phyloP scores from a whole-genome alignment of 768 basidiomycete species.

The Boletus rex-veris region DNA sequence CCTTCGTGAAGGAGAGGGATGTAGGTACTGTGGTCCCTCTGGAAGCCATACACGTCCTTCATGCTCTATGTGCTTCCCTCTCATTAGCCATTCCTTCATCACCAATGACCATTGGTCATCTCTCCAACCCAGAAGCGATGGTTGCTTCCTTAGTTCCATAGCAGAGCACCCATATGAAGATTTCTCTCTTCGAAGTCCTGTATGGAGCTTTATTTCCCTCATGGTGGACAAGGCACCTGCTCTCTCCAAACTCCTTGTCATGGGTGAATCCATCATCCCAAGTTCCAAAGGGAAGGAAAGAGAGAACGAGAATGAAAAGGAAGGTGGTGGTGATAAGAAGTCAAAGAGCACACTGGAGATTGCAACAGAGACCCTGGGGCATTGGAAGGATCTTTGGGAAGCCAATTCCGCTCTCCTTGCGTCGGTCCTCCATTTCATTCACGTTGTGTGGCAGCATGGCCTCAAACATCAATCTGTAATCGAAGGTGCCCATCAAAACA shows the following conservation, averaged over 20 bases:
- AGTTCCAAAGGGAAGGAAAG: constrained; percentile 39
- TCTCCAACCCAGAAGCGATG: constrained; percentile 71
- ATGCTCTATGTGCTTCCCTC: constrained; percentile 63
- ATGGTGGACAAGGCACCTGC: constrained; percentile 87
- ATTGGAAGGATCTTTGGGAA: constrained; percentile 77
- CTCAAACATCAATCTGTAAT: constrained; percentile 66
- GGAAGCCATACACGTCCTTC: constrained; percentile 65
- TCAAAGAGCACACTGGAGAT: constrained; percentile 59
- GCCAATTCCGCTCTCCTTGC: constrained; percentile 72
- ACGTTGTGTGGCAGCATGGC: constrained; percentile 76
- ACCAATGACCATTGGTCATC: constrained; percentile 72
- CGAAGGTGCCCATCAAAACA: constrained; percentile 51
- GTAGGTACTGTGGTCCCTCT: constrained; percentile 59
- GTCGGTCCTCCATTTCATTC: constrained; percentile 71
- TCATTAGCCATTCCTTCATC: constrained; percentile 57
- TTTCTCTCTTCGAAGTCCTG: constrained; percentile 60
- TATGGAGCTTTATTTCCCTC: constrained; percentile 82
- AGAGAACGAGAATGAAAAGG: constrained; percentile 24
- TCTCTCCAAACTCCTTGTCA: constrained; percentile 72
- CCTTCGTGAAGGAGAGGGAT: constrained; percentile 62
- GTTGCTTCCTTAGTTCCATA: constrained; percentile 64
- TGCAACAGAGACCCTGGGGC: constrained; percentile 60
- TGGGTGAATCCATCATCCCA: constrained; percentile 62
- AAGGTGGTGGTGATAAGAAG: constrained; percentile 27
- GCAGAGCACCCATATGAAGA: constrained; percentile 81